Base-by-base conservation (phyloP, 306 rosid species). In the Cicer chorassanicum region DNA sequence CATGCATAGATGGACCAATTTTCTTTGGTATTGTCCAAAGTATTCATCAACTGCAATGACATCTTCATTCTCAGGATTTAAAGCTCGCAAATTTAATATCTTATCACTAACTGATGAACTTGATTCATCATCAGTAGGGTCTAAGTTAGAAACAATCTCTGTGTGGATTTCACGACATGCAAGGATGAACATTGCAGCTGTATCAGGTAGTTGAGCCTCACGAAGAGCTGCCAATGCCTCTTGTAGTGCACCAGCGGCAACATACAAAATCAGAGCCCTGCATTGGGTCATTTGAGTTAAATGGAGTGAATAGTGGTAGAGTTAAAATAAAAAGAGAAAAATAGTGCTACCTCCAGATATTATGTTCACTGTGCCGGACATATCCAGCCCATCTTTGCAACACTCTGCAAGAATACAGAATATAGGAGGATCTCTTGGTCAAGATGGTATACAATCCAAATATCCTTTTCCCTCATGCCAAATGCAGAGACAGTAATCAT, bases 221-320 rank as follows among this genome's bases (percentile, higher is more conserved):
- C 99, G 93, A 74, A 95, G 98, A 51, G 92, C 90, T 68, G 95
- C 92, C 89, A 95, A 73, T 81, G 95, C 97, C 86, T 88, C 98
- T 82, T 89, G 96, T 67, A 95, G 88, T 29, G 98, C 97, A 50
- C 99, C 99, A 41, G 98, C 98, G 8, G 97, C 97, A 70, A 95
- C 98, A 59, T 84, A 95, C 87, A 92, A 82, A 76, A 92, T 87
- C 80, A 95, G 70, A 56, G 97, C 99, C 93, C 98, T 94, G 91
- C 83, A 86, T 61, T 65, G 73, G 74, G 70, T 19, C 76, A 75
- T 68, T 38, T 18, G 38, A 78, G 78, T 78, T 88, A 70, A 36
- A 71, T 75, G 45, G 65, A 76, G 43, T 60, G 61, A 62, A 72
- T 34, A 51, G 61, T 67, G 59, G 24, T 14, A 19, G 21, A 51